Conservation (phyloP, 768 basidiomycete species). For the Boletellus emodensis region DNA sequence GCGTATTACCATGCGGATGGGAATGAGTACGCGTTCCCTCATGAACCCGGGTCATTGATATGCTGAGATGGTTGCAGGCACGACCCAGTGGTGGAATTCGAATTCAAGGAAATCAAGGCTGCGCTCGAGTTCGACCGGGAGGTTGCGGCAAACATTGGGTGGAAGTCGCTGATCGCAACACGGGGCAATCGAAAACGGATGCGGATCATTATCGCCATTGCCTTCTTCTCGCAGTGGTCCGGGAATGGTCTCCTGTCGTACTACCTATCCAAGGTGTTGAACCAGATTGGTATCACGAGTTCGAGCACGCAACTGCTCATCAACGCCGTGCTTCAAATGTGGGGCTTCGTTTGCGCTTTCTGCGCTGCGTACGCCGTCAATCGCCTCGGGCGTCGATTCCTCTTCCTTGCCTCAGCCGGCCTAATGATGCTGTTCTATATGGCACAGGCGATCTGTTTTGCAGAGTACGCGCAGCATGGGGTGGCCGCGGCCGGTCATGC, state of each 20-base stretch:
- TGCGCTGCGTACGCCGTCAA: constrained; percentile 41
- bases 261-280: constrained; percentile 67
- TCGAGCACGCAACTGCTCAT: constrained; percentile 55
- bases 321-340: constrained; percentile 59
- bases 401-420: constrained; percentile 57
- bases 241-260: constrained; percentile 71
- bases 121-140: constrained; percentile 65
- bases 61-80: constrained; percentile 30
- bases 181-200: constrained; percentile 67
- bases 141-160: constrained; percentile 58
- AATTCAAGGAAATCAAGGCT: constrained; percentile 80
- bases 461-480: constrained; percentile 46
- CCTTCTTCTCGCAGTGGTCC: constrained; percentile 74
- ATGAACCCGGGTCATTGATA: not conserved
- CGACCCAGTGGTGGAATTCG: constrained; percentile 67
- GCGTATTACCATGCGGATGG: constrained; percentile 84
- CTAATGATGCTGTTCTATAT: constrained; percentile 65
- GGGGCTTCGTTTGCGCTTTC: constrained; percentile 17
- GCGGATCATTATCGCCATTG: constrained; percentile 62
- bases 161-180: constrained; percentile 62
- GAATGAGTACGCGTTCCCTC: constrained; percentile 42
- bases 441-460: constrained; percentile 65
- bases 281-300: constrained; percentile 55
- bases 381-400: constrained; percentile 56
- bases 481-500: constrained; percentile 48